Evolutionary conservation across 768 basidiomycete species (phyloP), one percentile per base, ranked within the genome.

Genomic region (Rhodotorula paludigena): DNA sequence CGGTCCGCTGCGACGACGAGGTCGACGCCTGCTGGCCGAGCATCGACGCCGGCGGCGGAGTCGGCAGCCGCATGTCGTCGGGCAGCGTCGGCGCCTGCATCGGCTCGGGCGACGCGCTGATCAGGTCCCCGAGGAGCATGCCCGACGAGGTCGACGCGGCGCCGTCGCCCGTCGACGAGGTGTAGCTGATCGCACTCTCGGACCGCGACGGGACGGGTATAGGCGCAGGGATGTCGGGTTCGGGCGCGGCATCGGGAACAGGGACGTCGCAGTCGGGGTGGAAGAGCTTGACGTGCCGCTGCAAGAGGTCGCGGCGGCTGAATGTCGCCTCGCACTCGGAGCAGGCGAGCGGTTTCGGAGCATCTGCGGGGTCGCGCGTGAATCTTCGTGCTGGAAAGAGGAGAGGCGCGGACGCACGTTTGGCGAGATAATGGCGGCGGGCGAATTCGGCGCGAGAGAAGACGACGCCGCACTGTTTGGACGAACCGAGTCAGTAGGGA

Each of bases 241-340:
- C 47, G 7, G 48, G 35, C 6, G 47, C 47, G 18, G 49, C n/a
- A 10, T 60, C 58, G 21, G 47, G 58, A 5, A 7, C 9, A 9
- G 58, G 58, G 25, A 48, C 38, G 7, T 49, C 58, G 4, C 35
- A 25, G 5, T 25, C n/a, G 4, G 58, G 58, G 21, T 60, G 58
- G 36, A 38, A 60, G 18, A 60, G 23, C 47, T 49, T 60, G 35
- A 60, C 21, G 11, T 60, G 58, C 16, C 58, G 58, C 16, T 49
- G 38, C 7, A 42, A 36, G 30, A 60, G 45, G 30, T 58, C 58
- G 3, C 49, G 58, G 28, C 58, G 47, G 9, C 47, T 25, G 14
- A 60, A 60, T 21, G 58, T 38, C 25, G 45, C 28, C 7, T 38
- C 25, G 58, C 58, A 60, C 21, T 49, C 33, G 12, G 36, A 28